Percentiles rank a stretch among this genome's conserved stretches.
These are phyloP conservation scores for Nitzschia sp. DNA, from an alignment of 108 stramenopile species.

Conservation along the genomic window DNA sequence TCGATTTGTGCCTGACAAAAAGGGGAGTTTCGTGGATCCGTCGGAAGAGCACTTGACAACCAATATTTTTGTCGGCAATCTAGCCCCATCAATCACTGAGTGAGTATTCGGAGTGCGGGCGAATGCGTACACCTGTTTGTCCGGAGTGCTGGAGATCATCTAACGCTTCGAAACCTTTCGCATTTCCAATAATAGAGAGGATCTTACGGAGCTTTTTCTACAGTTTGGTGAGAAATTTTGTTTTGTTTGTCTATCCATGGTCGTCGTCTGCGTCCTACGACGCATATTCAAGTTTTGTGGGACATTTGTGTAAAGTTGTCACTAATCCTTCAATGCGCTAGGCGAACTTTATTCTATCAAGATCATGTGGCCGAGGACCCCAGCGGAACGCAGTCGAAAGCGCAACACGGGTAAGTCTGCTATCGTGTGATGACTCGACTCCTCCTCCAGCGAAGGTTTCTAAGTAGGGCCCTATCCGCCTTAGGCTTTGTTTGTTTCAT, in stretches of 20 bases:
- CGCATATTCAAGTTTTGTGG: not conserved
- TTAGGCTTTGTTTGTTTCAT: slow-evolving; percentile 85
- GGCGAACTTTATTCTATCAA: slow-evolving; percentile 86
- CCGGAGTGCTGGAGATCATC: not conserved
- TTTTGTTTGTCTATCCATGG: not conserved
- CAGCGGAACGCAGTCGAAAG: slow-evolving; percentile 78
- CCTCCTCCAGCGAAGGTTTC: too few relatives aligned
- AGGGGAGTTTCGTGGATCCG: slow-evolving; percentile 75
- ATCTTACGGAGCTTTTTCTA: slow-evolving; percentile 62
- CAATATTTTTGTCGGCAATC: slow-evolving; percentile 88
- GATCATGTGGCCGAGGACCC: slow-evolving; percentile 94
- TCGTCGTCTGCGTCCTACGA: too few relatives aligned
- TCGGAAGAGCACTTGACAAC: slow-evolving; percentile 79
- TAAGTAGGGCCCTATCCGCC: too few relatives aligned
- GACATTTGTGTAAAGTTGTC: not conserved
- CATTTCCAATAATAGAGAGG: not conserved
- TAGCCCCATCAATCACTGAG: slow-evolving; percentile 86
- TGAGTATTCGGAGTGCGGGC: slow-evolving; percentile 44
- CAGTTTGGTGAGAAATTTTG: slow-evolving; percentile 78
- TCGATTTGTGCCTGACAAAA: slow-evolving; percentile 51
- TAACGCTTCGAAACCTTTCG: not conserved
- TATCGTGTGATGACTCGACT: too few relatives aligned
- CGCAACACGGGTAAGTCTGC: slow-evolving; percentile 78
- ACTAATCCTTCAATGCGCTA: slow-evolving; percentile 25
- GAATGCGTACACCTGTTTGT: too few relatives aligned